A percentile compares a stretch with the other conserved stretches of the same genome.
Evolutionary conservation across 2,329 filamentous ascomycete genomes (phyloP).

Genomic region (Plenodomus tracheiphilus): DNA sequence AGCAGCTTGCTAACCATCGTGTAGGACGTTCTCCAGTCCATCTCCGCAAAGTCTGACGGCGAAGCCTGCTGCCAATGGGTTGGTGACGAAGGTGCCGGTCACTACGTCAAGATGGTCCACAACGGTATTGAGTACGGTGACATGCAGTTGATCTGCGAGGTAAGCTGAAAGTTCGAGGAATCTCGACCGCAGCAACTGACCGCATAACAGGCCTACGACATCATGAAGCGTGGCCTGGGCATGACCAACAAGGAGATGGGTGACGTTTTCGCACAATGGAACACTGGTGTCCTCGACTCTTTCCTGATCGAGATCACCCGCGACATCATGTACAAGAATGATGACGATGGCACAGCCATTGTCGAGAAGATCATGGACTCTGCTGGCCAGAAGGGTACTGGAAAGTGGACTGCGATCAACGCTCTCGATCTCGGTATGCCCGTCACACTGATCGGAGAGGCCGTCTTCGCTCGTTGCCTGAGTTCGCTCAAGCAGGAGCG

Average conservation of each 20-base stretch:
- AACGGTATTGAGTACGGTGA: conserved; percentile 99
- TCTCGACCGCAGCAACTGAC: conserved; percentile 11
- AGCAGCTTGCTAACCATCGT: conserved; percentile 17
- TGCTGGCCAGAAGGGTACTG: conserved; percentile 98
- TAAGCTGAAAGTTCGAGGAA: conserved; percentile 50
- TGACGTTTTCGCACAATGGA: conserved; percentile 93
- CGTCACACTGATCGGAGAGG: conserved; percentile 96
- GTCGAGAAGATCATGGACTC: conserved; percentile 99
- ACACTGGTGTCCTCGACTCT: conserved; percentile 93
- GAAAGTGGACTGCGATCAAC: conserved; percentile 99
- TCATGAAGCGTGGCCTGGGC: conserved; percentile 97
- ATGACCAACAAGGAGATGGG: conserved; percentile 92
- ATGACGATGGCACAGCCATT: conserved; percentile 85
- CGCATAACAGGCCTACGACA: conserved; percentile 82
- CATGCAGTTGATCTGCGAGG: conserved; percentile 99
- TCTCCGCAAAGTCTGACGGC: conserved; percentile 94
- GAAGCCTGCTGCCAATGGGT: conserved; percentile 99
- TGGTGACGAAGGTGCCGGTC: conserved; percentile 97
- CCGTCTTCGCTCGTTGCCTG: conserved; percentile 92
- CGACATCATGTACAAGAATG: conserved; percentile 98
- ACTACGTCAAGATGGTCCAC: conserved; percentile 99
- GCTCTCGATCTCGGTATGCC: conserved; percentile 98
- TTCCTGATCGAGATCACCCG: conserved; percentile 99
- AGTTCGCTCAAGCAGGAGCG: conserved; percentile 95
- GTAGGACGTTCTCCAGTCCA: conserved; percentile 92